Conservation (phyloP, 192 early-diverging fungal genomes). For the Gamsiella multidivaricata region DNA sequence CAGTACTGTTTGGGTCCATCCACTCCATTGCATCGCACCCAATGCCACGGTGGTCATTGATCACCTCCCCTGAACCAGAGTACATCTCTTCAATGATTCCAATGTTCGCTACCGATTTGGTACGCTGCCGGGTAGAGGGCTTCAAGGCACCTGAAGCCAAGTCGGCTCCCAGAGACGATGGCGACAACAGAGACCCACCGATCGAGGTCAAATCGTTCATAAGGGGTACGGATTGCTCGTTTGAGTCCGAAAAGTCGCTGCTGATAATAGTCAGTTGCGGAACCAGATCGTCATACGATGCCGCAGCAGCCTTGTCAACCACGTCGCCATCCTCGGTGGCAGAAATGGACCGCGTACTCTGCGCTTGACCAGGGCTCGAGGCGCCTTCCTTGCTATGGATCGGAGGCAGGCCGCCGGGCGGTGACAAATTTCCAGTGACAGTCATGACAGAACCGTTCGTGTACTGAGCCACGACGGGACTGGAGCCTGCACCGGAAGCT, state of each 20-base stretch:
- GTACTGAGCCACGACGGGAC: conserved; percentile 5
- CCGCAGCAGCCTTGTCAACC: background rate
- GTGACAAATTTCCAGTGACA: background rate
- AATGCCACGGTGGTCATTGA: background rate
- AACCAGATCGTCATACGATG: background rate
- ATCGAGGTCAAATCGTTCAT: too few relatives aligned
- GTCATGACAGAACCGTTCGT: conserved; percentile 7
- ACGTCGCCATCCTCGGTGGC: background rate
- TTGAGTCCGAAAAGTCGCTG: background rate
- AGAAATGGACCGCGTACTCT: conserved; percentile 16
- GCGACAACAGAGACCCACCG: too few relatives aligned
- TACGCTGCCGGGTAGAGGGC: conserved; percentile 10
- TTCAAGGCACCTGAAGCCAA: background rate
- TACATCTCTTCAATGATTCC: background rate
- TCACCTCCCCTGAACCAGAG: background rate
- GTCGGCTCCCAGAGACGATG: too few relatives aligned
- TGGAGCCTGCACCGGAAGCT: conserved; percentile 1
- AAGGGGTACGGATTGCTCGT: background rate
- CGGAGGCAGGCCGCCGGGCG: conserved; percentile 9
- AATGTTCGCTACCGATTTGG: conserved; percentile 6
- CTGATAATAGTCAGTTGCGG: conserved; percentile 12
- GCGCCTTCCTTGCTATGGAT: conserved; percentile 19
- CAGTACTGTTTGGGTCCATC: background rate
- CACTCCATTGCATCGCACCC: background rate
- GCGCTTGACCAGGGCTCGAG: conserved; percentile 5